Evolutionary conservation across 768 basidiomycete species (phyloP).

Genomic region (Thelephora ganbajun): DNA sequence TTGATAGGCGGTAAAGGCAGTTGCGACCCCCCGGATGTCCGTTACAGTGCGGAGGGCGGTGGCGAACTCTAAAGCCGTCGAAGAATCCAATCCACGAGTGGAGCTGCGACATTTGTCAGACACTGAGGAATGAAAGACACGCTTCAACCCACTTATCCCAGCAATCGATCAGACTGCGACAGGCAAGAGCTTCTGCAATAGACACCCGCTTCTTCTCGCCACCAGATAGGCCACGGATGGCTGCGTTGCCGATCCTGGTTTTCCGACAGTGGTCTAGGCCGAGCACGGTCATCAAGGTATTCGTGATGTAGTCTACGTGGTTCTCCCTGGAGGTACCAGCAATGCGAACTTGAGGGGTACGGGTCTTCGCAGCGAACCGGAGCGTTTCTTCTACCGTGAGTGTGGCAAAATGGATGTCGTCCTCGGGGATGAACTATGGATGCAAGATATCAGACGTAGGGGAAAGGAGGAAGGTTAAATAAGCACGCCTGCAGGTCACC

Average conservation of each 20-base stretch:
- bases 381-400: constrained; percentile 72
- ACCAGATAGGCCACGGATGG: constrained; percentile 59
- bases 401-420: constrained; percentile 77
- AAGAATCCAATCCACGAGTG: constrained; percentile 36
- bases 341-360: constrained; percentile 45
- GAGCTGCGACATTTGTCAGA: constrained; percentile 18
- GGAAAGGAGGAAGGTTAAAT: too few species aligned
- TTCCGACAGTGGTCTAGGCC: constrained; percentile 60
- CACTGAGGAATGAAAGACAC: neutral
- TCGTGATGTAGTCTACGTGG: constrained; percentile 28
- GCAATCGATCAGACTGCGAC: constrained; percentile 42
- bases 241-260: constrained; percentile 68
- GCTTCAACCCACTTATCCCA: constrained; percentile 56
- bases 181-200: constrained; percentile 58
- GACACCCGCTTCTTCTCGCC: constrained; percentile 72
- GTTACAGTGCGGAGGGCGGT: constrained; percentile 43
- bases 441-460: too few species aligned
- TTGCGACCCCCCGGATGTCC: constrained; percentile 31
- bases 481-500: constrained; percentile 63
- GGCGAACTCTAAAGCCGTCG: constrained; percentile 45
- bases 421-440: constrained; percentile 39
- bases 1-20: constrained; percentile 74
- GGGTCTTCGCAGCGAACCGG: constrained; percentile 50
- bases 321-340: constrained; percentile 26
- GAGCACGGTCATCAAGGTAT: constrained; percentile 52